These are phyloP conservation scores for Solanum dulcamara DNA, from an alignment of 257 asterid species.

Conservation along the genomic window DNA sequence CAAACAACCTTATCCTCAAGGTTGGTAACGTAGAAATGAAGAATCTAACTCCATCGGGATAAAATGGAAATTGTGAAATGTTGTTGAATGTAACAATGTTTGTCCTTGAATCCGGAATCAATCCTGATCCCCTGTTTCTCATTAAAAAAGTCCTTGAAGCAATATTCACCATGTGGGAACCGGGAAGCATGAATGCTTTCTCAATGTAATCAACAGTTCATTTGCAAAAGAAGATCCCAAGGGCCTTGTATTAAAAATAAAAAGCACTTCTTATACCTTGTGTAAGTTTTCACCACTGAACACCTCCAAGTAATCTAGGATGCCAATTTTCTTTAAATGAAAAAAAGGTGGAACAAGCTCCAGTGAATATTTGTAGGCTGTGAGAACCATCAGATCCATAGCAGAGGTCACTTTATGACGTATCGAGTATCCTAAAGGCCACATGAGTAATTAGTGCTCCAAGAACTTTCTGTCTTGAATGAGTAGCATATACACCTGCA, in stretches of 20 bases:
- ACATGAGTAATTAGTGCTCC: constrained; percentile 68
- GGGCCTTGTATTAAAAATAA: constrained; percentile 25
- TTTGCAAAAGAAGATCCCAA: constrained; percentile 53
- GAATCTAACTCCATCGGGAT: background rate
- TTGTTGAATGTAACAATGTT: background rate
- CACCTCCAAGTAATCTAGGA: constrained; percentile 79
- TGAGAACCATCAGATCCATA: constrained; percentile 49
- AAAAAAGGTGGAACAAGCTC: constrained; percentile 58
- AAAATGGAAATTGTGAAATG: background rate
- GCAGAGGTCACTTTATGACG: constrained; percentile 53
- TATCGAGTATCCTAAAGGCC: constrained; percentile 68
- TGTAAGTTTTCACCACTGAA: constrained; percentile 52
- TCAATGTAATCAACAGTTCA: constrained; percentile 62
- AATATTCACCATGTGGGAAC: background rate
- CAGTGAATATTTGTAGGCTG: constrained; percentile 46
- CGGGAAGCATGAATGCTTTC: constrained; percentile 31
- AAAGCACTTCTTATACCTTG: constrained; percentile 29
- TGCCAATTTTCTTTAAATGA: constrained; percentile 59
- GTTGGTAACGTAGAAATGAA: background rate
- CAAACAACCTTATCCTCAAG: background rate
- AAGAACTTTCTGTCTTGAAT: constrained; percentile 32
- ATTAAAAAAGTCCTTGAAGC: background rate
- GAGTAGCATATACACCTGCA: background rate
- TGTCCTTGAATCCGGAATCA: background rate
- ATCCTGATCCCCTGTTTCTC: background rate